Base-by-base conservation (phyloP, 1,139 yeast species). In the Scheffersomyces lignicola region DNA sequence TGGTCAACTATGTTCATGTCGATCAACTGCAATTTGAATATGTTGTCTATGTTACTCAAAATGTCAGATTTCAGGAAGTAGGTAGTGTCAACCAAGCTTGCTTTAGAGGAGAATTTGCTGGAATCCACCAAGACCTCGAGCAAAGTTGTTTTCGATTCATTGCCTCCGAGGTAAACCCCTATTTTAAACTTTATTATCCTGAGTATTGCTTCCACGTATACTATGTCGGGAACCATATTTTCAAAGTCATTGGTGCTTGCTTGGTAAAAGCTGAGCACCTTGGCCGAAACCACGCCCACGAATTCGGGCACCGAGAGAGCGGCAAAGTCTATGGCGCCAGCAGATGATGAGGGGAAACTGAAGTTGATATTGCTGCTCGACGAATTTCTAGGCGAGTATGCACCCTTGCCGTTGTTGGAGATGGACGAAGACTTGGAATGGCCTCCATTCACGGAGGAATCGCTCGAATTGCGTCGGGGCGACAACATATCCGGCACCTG, bases 191-290 rank as follows among this genome's bases (percentile, higher is more conserved):
- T 79, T 20, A 83, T 62, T 33, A 74, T 74, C 37, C 96, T 69
- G 26, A 89, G 49, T 4, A 84, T 65, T 3, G 83, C 71, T 45
- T 88, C 96, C 29, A 86, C 80, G 45, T 80, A 85, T 0, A 89
- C 90, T 3, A 84, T 60, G 43, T 83, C 92, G 0, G 97, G 97
- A 0, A 84, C 90, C 47, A 78, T 77, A 46, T 90, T 95, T 41
- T 82, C 89, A 11, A 73, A 68, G 37, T 78, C 80, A 22, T 65
- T 56, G 9, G 79, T 69, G 24, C 94, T 80, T 27, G 71, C 51
- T 27, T 80, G 80, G 55, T 82, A 88, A 48, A 65, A 79, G 20
- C 68, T 65, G 10, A 83, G 54, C 1, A 76, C 72, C 38, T 78
- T 78, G 16, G 65, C 65, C 10, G 60, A 51, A 12, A 67, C 44